Evolutionary conservation across 495 filamentous ascomycete species (phyloP), one percentile per base, ranked within the genome.

Genomic region (Penicillium alfredii): DNA sequence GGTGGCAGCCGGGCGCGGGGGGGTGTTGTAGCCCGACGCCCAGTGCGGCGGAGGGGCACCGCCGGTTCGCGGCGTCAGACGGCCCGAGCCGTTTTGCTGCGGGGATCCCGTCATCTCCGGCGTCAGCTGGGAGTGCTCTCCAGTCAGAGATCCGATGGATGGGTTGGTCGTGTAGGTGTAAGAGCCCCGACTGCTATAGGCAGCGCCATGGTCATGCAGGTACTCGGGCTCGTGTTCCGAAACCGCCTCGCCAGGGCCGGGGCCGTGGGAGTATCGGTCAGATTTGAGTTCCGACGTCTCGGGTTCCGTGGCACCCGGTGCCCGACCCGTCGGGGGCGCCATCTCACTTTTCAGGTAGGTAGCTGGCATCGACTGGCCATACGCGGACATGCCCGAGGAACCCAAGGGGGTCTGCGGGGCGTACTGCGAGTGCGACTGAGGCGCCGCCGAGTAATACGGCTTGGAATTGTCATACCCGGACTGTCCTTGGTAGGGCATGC

Each of bases 341-440:
- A 97, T 96, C 33, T 95, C 89, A 48, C 65, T 84, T 65, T 90
- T 94, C 44, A 88, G 69, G 50, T 94, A 94, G n/a, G 69, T 64
- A 41, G 69, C 53, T 27, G 69, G 64, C 17, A 78, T 40, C 4
- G 70, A 58, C 27, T 74, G 73, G 1, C 74, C 69, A 53, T 89
- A 94, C 3, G 81, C 67, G 29, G 76, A 68, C 63, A 90, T 80
- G n/a, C 77, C 77, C 30, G 80, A 78, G 17, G 78, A 74, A 5
- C 72, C 68, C 33, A 78, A 64, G 11, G 76, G 74, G 9, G 75
- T 72, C 8, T 82, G 74, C 8, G 80, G 66, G 6, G 76, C 63
- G 47, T 94, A 94, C 10, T 81, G 76, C 2, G 73, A 65, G 42
- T 87, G 81, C 28, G 83, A 77, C 8, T 78, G 48, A 0, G 82